phyloP scores from a whole-genome alignment of 805 yeast species.

The Cyberlindnera euphorbiae region DNA sequence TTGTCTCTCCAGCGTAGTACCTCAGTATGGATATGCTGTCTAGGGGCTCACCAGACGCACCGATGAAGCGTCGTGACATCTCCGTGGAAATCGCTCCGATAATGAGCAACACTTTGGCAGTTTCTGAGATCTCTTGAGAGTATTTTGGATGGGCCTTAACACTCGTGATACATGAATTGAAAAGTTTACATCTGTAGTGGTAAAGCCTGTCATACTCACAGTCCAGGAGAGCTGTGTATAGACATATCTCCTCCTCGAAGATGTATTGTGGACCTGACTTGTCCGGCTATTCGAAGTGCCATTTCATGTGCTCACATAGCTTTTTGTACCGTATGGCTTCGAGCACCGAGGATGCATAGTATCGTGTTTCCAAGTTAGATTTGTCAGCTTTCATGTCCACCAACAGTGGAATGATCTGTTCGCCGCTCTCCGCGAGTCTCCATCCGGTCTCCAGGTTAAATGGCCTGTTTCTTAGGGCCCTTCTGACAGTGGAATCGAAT shows the following conservation, averaged over 20 bases:
- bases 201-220: slow-evolving; percentile 18
- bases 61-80: no score
- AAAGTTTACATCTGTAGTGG: slow-evolving; percentile 10
- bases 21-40: slow-evolving; percentile 14
- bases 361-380: slow-evolving; percentile 11
- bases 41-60: no score
- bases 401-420: slow-evolving; percentile 12
- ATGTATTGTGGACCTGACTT: neutral
- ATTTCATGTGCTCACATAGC: neutral
- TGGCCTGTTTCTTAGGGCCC: slow-evolving; percentile 1
- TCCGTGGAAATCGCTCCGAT: slow-evolving; percentile 13
- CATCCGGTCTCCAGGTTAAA: slow-evolving; percentile 10
- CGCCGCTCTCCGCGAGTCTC: slow-evolving; percentile 4
- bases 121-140: slow-evolving; percentile 1
- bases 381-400: slow-evolving; percentile 6
- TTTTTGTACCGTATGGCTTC: slow-evolving; percentile 9
- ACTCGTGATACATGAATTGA: slow-evolving; percentile 2
- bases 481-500: slow-evolving; percentile 2
- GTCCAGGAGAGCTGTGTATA: slow-evolving; percentile 14
- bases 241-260: slow-evolving; percentile 12
- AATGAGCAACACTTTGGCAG: slow-evolving; percentile 12
- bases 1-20: slow-evolving; percentile 17
- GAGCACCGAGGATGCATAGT: slow-evolving; percentile 9
- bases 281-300: neutral
- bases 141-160: slow-evolving; percentile 1